Percentiles rank a stretch among this genome's conserved stretches.
Evolutionary conservation across 352 stramenopile genomes (phyloP).

Genomic region (Thraustotheca clavata): DNA sequence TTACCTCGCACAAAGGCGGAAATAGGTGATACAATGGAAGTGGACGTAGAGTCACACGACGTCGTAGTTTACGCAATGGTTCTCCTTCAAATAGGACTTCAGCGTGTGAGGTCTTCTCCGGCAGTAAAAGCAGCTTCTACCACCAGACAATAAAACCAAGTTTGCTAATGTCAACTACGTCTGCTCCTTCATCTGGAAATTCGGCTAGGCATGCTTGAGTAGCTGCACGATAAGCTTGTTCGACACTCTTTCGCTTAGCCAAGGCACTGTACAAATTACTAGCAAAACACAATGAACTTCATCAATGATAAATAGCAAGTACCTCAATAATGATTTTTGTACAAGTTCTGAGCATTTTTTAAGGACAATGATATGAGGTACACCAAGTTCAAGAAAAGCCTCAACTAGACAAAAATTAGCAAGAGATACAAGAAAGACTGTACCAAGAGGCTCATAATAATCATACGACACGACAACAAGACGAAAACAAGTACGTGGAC

Average conservation of each 20-base stretch:
- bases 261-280: conserved; percentile 10
- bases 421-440: not conserved
- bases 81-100: not conserved
- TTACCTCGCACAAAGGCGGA: not conserved
- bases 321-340: not conserved
- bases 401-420: not conserved
- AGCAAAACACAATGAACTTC: not conserved
- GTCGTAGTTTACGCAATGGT: not conserved
- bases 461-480: conserved; percentile 19
- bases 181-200: not conserved
- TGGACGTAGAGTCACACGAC: not conserved
- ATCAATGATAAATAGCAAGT: not conserved
- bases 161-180: not conserved
- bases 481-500: not conserved
- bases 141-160: not conserved
- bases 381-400: conserved; percentile 1
- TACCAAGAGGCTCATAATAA: not conserved
- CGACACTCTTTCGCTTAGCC: not conserved
- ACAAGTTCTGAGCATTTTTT: not conserved
- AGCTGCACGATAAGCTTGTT: not conserved
- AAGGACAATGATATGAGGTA: conserved; percentile 9
- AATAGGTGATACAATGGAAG: not conserved
- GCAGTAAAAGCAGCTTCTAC: not conserved
- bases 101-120: not conserved
- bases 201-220: not conserved